Evolutionary conservation across 495 filamentous ascomycete genomes (phyloP), one percentile per base, ranked within the genome.

Genomic region (Aspergillus homomorphus): DNA sequence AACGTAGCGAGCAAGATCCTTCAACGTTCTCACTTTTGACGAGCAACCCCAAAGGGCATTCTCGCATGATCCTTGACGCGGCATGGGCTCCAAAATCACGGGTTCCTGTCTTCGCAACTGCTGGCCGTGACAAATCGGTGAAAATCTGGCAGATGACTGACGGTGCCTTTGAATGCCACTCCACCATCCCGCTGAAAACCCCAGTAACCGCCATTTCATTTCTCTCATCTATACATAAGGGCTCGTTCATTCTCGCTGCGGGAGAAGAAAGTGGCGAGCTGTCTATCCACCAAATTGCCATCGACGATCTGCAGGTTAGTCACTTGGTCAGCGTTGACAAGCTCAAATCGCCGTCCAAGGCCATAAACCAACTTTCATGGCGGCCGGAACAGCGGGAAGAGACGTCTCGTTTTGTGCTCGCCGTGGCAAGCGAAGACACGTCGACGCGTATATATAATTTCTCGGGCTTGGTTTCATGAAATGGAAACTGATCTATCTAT

Each of bases 1-100:
- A 83, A 58, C 75, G 82, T 45, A 66, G 65, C 41, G 66, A 68
- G 12, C 57, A 62, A 30, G 70, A 74, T 10, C 67, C 69, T 8
- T 76, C 69, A 2, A 67, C 59, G 0, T 96, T 88, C 57, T 73
- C 68, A 44, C 73, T 87, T 2, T 58, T 78, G 18, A 71, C 84
- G 45, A 77, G 82, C 8, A 90, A 94, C 61, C 82, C 86, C 1
- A 96, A 94, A 73, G 92, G 87, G 1, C 94, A 99, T 71, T 79
- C 88, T 19, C 77, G 94, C 54, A 96, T 98, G 91, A 89, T 99
- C 44, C 75, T 96, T 20, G 90, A 89, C 66, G 85, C 84, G 4
- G 82, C 86, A 9, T 99, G 94, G 93, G 86, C 86, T 10, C 89
- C 91, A 15, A 45, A 50, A 1, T 58, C 66, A 7, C 46, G 65